Conservation (phyloP, 345 rosid species). For the Durio zibethinus region DNA sequence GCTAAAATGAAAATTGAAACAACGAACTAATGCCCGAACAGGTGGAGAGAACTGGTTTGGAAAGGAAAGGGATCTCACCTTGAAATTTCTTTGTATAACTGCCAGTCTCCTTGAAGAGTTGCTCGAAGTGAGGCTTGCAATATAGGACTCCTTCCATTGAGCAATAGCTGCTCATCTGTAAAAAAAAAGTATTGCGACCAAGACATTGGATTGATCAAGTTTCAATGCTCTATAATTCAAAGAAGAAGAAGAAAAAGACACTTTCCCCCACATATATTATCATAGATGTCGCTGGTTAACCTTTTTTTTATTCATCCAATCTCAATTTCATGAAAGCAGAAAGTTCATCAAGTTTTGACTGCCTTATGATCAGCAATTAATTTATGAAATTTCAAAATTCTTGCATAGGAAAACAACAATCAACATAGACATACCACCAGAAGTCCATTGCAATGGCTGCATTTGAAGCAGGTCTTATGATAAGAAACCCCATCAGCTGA, state of each 20-base stretch:
- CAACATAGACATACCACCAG: conserved; percentile 41
- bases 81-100: conserved; percentile 51
- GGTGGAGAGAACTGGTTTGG: background rate
- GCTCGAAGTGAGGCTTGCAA: conserved; percentile 90
- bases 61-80: conserved; percentile 8
- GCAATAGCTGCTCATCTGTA: conserved; percentile 64
- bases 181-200: background rate
- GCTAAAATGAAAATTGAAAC: background rate
- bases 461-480: conserved; percentile 89
- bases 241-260: too few species aligned
- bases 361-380: background rate
- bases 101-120: conserved; percentile 65
- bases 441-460: conserved; percentile 78
- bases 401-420: background rate
- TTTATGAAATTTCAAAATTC: background rate
- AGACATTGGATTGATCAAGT: too few species aligned
- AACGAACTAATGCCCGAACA: background rate
- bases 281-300: too few species aligned
- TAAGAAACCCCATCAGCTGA: conserved; percentile 73
- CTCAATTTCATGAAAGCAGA: background rate
- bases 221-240: too few species aligned
- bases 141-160: conserved; percentile 72
- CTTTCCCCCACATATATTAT: too few species aligned
- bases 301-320: too few species aligned
- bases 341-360: background rate